phyloP scores from a whole-genome alignment of 2,329 filamentous ascomycete species.

The Aspergillus proliferans region DNA sequence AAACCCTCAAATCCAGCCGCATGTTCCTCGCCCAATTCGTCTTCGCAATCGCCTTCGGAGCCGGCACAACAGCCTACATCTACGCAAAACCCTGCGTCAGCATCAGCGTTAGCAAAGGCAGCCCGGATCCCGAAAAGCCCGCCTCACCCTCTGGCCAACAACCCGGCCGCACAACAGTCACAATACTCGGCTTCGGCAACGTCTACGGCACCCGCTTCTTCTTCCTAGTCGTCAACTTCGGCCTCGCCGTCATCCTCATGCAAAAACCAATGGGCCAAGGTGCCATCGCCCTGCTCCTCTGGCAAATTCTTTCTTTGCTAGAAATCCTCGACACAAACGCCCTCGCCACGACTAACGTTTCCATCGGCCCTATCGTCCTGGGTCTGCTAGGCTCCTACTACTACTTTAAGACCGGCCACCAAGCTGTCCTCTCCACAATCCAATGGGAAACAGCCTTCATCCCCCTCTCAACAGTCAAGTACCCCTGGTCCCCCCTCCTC shows the following conservation, averaged over 20 bases:
- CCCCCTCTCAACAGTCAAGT: constrained; percentile 70
- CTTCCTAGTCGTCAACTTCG: constrained; percentile 71
- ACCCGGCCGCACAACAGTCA: constrained; percentile 49
- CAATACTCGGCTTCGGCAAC: constrained; percentile 86
- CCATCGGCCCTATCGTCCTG: constrained; percentile 77
- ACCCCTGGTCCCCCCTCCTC: constrained; percentile 82
- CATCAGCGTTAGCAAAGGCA: constrained; percentile 54
- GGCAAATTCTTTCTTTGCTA: constrained; percentile 76
- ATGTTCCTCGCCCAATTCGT: constrained; percentile 74
- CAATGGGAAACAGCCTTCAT: constrained; percentile 98
- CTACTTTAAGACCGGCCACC: constrained; percentile 97
- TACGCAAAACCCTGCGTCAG: constrained; percentile 81
- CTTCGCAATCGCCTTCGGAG: constrained; percentile 72
- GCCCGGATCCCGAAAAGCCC: constrained; percentile 36
- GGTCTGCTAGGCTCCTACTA: constrained; percentile 87
- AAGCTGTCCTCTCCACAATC: constrained; percentile 77
- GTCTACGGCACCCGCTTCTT: constrained; percentile 88
- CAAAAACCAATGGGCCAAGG: constrained; percentile 94
- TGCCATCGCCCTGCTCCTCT: constrained; percentile 71
- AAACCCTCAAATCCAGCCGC: constrained; percentile 64
- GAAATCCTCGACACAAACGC: constrained; percentile 59
- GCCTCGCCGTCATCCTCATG: constrained; percentile 69
- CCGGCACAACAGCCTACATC: constrained; percentile 75
- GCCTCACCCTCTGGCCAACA: constrained; percentile 25
- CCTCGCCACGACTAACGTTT: constrained; percentile 52